These are phyloP conservation scores for Pythium apleroticum DNA, from an alignment of 352 stramenopile genomes.

Conservation along the genomic window DNA sequence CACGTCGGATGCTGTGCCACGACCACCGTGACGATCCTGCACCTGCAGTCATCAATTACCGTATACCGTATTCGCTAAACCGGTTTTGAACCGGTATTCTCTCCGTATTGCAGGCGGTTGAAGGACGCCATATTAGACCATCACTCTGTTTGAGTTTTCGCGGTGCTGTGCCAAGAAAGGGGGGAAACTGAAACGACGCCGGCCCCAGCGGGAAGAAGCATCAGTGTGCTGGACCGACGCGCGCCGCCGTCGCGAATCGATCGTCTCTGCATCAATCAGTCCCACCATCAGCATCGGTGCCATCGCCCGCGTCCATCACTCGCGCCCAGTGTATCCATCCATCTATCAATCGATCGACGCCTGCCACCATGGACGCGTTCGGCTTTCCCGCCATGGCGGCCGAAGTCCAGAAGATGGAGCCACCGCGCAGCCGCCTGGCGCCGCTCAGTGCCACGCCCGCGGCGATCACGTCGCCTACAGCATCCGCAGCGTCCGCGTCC, in stretches of 20 bases:
- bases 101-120: constrained; percentile 8
- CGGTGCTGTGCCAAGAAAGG: background rate
- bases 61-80: constrained; percentile 1
- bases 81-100: constrained; percentile 1
- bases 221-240: background rate
- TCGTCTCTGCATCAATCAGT: background rate
- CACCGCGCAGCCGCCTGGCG: background rate
- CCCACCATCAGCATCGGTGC: background rate
- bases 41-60: background rate
- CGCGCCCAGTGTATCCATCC: background rate
- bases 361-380: constrained; percentile 26
- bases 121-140: constrained; percentile 17
- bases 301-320: background rate
- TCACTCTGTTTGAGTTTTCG: constrained; percentile 16
- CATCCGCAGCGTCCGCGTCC: background rate
- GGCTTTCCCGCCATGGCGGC: constrained; percentile 20
- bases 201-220: constrained; percentile 4
- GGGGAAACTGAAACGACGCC: constrained; percentile 30
- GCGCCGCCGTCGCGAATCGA: background rate
- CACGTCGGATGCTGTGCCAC: constrained; percentile 4
- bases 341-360: background rate
- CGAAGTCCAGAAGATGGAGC: constrained; percentile 30
- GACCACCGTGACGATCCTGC: constrained; percentile 9
- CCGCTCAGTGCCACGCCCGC: background rate
- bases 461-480: background rate